Percentiles rank a stretch among this genome's conserved stretches.
phyloP scores from a whole-genome alignment of 2,329 filamentous ascomycete genomes.

The Diplodia mutila region DNA sequence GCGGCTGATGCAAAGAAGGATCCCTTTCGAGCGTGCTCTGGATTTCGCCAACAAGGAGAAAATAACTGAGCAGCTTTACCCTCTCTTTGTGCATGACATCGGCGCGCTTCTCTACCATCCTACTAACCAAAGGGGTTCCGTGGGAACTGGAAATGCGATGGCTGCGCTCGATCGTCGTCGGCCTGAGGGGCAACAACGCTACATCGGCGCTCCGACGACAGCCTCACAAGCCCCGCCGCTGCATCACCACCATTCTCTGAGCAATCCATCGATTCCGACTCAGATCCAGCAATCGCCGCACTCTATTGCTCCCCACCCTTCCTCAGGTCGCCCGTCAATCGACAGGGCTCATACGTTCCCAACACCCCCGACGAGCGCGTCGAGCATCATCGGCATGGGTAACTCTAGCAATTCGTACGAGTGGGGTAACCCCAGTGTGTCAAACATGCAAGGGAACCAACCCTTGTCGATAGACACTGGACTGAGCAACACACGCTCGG shows the following conservation, averaged over 20 bases:
- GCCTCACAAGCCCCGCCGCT: constrained; percentile 68
- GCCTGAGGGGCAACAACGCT: constrained; percentile 51
- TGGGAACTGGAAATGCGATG: constrained; percentile 63
- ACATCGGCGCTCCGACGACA: constrained; percentile 62
- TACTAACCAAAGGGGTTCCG: constrained; percentile 82
- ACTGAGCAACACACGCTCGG: constrained; percentile 77
- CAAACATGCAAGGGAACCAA: constrained; percentile 62
- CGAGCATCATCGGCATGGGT: constrained; percentile 78
- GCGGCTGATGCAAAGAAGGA: constrained; percentile 62
- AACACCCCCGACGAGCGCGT: constrained; percentile 90
- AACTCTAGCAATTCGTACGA: constrained; percentile 75
- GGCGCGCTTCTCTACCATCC: constrained; percentile 92
- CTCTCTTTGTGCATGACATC: constrained; percentile 97
- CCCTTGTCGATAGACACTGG: constrained; percentile 80
- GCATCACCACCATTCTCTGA: constrained; percentile 71
- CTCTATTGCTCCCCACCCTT: constrained; percentile 64
- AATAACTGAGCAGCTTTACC: constrained; percentile 93
- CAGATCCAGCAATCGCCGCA: constrained; percentile 70
- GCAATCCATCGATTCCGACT: constrained; percentile 57
- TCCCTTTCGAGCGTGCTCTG: constrained; percentile 94
- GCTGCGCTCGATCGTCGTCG: constrained; percentile 76
- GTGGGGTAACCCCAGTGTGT: constrained; percentile 63
- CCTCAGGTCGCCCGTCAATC: constrained; percentile 67
- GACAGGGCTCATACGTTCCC: constrained; percentile 92
- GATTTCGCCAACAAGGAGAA: constrained; percentile 99